These are phyloP conservation scores for Beauveria brongniartii DNA, from an alignment of 2,329 filamentous ascomycete species.

Conservation along the genomic window DNA sequence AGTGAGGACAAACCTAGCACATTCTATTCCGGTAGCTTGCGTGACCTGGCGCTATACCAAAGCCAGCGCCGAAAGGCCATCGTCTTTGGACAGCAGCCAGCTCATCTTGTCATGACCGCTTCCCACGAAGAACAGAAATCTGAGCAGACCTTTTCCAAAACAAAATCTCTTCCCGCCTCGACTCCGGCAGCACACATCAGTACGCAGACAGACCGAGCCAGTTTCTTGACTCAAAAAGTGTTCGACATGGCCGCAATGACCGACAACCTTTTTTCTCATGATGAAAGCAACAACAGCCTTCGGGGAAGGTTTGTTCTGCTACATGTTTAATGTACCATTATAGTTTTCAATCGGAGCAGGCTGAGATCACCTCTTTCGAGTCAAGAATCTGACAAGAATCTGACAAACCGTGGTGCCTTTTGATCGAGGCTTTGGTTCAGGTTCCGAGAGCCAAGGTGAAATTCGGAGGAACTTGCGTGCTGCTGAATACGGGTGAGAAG, in stretches of 20 bases:
- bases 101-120: constrained; percentile 5
- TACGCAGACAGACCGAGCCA: background rate
- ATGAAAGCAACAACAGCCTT: background rate
- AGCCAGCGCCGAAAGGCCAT: background rate
- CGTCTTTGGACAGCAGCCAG: background rate
- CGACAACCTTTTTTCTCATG: constrained; percentile 17
- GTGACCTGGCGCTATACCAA: background rate
- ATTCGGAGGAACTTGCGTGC: background rate
- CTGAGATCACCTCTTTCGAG: constrained; percentile 16
- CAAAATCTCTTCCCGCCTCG: background rate
- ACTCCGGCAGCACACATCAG: background rate
- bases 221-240: background rate
- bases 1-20: constrained; percentile 9
- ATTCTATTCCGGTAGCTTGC: background rate
- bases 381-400: background rate
- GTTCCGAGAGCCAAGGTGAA: background rate
- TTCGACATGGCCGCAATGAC: constrained; percentile 28
- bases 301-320: constrained; percentile 2
- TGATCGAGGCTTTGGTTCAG: background rate
- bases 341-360: constrained; percentile 50
- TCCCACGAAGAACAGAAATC: constrained; percentile 41
- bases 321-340: constrained; percentile 22
- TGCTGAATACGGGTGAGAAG: background rate
- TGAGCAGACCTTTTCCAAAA: constrained; percentile 28
- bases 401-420: background rate